These are phyloP conservation scores for Phytophthora syringae DNA, from an alignment of 352 stramenopile genomes.

Conservation along the genomic window DNA sequence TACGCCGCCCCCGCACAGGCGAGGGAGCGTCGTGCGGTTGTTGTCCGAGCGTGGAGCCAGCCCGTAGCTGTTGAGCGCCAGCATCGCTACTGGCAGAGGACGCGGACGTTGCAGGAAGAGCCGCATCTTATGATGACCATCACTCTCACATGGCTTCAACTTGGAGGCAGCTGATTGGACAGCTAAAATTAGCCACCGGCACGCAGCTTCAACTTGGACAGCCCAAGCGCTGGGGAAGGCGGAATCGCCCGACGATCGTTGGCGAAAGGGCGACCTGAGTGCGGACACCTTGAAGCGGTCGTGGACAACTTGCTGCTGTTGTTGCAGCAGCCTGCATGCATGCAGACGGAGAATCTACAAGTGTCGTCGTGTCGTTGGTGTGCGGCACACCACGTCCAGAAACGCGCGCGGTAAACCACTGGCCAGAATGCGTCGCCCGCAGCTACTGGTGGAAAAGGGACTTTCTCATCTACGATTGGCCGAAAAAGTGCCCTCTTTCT, in stretches of 20 bases:
- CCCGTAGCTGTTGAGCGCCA: constrained; percentile 61
- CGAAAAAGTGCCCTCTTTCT: background rate
- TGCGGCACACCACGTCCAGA: constrained; percentile 7
- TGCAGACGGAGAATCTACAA: background rate
- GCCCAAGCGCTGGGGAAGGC: too few relatives aligned
- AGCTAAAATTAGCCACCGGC: constrained; percentile 1
- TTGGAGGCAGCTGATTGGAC: constrained; percentile 4
- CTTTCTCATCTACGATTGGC: background rate
- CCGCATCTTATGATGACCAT: constrained; percentile 17
- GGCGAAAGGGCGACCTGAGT: background rate
- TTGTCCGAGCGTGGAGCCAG: constrained; percentile 23
- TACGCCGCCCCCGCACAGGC: constrained; percentile 40
- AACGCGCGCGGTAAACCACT: constrained; percentile 17
- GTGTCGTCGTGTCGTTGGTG: constrained; percentile 2
- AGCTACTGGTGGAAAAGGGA: constrained; percentile 8
- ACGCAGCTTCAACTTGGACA: constrained; percentile 6
- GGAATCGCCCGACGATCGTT: background rate
- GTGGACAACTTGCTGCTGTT: too few relatives aligned
- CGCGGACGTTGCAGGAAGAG: too few relatives aligned
- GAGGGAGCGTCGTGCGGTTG: constrained; percentile 46
- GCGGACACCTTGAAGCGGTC: background rate
- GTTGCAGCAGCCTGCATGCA: too few relatives aligned
- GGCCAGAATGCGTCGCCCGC: constrained; percentile 7
- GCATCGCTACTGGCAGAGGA: constrained; percentile 26
- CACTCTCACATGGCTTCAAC: background rate